These are phyloP conservation scores for Lentinula lateritia DNA, from an alignment of 768 basidiomycete species.

Conservation along the genomic window DNA sequence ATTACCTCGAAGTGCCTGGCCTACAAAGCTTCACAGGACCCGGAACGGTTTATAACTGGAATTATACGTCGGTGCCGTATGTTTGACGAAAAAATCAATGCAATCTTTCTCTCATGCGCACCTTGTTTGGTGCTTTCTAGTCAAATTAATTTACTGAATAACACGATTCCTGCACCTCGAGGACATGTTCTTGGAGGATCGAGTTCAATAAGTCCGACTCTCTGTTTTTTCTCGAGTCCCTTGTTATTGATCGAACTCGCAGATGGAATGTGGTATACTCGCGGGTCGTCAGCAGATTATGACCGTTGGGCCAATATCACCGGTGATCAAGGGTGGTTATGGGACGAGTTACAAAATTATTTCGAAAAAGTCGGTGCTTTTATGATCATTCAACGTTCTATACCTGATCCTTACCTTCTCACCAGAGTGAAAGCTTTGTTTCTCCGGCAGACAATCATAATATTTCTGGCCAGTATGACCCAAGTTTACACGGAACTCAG, in stretches of 20 bases:
- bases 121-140: not conserved
- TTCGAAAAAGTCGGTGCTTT: conserved; percentile 8
- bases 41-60: conserved; percentile 15
- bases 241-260: not conserved
- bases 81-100: not conserved
- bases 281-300: conserved; percentile 22
- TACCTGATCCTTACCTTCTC: conserved; percentile 13
- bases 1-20: not conserved
- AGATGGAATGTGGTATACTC: conserved; percentile 7
- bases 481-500: conserved; percentile 19
- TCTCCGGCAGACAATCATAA: conserved; percentile 14
- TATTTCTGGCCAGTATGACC: conserved; percentile 25
- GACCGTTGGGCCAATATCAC: conserved; percentile 23
- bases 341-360: conserved; percentile 22
- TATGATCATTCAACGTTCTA: not conserved
- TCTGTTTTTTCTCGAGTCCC: not conserved
- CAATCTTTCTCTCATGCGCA: not conserved
- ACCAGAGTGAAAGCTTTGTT: conserved; percentile 9
- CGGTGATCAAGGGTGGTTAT: conserved; percentile 27
- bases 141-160: not conserved
- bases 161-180: not conserved
- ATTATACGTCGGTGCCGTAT: conserved; percentile 13
- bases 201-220: conserved; percentile 6
- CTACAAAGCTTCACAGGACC: conserved; percentile 1
- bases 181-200: conserved; percentile 13